A percentile compares a stretch with the other conserved stretches of the same genome.
Conservation (phyloP, 129 eudicot species). For the Logfia minima region DNA sequence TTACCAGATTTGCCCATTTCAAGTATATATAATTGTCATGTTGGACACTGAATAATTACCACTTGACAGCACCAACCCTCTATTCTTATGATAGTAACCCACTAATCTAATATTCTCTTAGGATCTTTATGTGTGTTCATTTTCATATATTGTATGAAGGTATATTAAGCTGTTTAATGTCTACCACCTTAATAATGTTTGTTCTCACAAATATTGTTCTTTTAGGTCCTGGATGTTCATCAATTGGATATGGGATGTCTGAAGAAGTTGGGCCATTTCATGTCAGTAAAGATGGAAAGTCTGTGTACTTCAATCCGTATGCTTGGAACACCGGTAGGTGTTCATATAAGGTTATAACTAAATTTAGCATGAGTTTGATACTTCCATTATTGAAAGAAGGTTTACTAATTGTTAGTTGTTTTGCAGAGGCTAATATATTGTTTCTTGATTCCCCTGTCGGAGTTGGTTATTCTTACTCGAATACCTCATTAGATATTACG, state of each 20-base stretch:
- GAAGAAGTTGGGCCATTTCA: conserved; percentile 97
- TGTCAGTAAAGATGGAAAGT: conserved; percentile 79
- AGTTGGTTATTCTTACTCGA: conserved; percentile 95
- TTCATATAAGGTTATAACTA: neutral
- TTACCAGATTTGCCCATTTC: too few species aligned
- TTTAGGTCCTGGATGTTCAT: conserved; percentile 97
- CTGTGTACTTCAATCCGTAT: conserved; percentile 73
- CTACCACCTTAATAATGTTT: neutral
- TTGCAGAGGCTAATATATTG: conserved; percentile 83
- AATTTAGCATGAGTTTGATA: neutral
- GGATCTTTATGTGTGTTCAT: too few species aligned
- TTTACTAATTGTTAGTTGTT: conserved; percentile 15
- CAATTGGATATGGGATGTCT: conserved; percentile 82
- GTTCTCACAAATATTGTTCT: neutral
- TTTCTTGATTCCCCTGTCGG: conserved; percentile 95
- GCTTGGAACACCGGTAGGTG: conserved; percentile 82
- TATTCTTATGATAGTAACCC: too few species aligned
- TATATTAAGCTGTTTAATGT: neutral
- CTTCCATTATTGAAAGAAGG: neutral
- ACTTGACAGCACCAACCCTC: too few species aligned
- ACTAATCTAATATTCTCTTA: too few species aligned
- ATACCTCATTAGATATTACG: conserved; percentile 63
- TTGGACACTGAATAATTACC: too few species aligned
- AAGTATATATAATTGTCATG: too few species aligned
- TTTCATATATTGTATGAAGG: neutral